These are phyloP conservation scores for Chlorencoelia australis DNA, from an alignment of 2,329 filamentous ascomycete species.

Conservation along the genomic window DNA sequence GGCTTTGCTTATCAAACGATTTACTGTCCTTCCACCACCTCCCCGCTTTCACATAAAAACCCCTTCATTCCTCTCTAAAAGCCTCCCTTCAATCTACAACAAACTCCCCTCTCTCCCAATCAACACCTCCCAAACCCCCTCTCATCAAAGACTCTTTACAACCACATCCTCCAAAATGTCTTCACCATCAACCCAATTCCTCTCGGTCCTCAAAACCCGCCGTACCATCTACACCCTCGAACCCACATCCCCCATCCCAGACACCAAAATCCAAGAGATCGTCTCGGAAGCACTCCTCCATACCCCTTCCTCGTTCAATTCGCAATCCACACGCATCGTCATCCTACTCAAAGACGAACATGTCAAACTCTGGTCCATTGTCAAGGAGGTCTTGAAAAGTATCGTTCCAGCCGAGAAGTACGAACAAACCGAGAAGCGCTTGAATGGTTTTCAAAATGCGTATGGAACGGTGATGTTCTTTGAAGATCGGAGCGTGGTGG, in stretches of 20 bases:
- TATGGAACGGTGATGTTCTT: conserved; percentile 84
- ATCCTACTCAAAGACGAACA: conserved; percentile 76
- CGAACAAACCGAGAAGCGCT: conserved; percentile 13
- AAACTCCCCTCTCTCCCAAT: no score
- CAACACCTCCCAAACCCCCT: no score
- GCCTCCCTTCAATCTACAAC: no score
- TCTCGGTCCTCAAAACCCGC: conserved; percentile 53
- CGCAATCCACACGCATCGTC: conserved; percentile 68
- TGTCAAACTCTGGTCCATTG: conserved; percentile 76
- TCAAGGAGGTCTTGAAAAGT: conserved; percentile 51
- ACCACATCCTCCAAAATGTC: conserved; percentile 2
- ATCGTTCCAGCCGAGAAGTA: conserved; percentile 48
- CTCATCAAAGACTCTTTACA: no score
- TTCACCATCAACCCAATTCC: conserved; percentile 34
- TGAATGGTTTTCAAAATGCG: conserved; percentile 52
- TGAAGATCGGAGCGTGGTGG: conserved; percentile 61
- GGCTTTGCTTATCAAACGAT: no score
- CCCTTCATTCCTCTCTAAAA: no score
- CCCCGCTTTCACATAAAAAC: no score
- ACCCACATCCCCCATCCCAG: conserved; percentile 50
- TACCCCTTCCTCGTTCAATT: conserved; percentile 80
- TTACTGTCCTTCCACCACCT: no score
- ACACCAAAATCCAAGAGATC: conserved; percentile 53
- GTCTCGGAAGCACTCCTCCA: conserved; percentile 54
- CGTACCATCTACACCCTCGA: conserved; percentile 59